Conservation (phyloP, 495 filamentous ascomycete genomes). For the Xeromyces bisporus region DNA sequence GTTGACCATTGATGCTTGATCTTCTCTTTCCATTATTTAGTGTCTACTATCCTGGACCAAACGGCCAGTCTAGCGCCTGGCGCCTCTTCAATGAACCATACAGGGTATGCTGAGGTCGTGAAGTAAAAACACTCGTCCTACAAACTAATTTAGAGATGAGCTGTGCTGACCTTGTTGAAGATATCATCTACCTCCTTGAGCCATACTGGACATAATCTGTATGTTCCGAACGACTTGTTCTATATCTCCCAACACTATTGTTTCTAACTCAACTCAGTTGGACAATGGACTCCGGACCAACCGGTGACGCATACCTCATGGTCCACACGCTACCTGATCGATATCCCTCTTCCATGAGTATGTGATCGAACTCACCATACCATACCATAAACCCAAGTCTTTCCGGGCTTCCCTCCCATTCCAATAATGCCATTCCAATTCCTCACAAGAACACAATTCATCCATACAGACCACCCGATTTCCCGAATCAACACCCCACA, state of each 20-base stretch:
- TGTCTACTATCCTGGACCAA: no score
- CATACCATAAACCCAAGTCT: no score
- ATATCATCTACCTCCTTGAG: conserved; percentile 25
- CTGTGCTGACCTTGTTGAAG: conserved; percentile 6
- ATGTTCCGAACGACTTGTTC: no score
- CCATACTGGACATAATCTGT: conserved; percentile 24
- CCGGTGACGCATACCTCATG: conserved; percentile 20
- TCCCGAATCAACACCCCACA: conserved; percentile 14
- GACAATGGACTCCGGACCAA: conserved; percentile 24
- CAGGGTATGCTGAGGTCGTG: conserved; percentile 10
- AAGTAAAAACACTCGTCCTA: neutral
- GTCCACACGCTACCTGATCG: conserved; percentile 20
- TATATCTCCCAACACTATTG: no score
- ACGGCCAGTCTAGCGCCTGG: no score
- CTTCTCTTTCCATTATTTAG: no score
- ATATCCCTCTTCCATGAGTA: conserved; percentile 16
- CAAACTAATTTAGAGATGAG: neutral
- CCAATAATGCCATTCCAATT: neutral
- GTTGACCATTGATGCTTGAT: no score
- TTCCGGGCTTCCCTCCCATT: no score
- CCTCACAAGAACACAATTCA: neutral
- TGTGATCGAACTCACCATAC: no score
- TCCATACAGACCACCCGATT: conserved; percentile 12
- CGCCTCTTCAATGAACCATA: conserved; percentile 22
- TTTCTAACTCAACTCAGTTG: conserved; percentile 14